Evolutionary conservation across 2,329 filamentous ascomycete species (phyloP).

Genomic region (Penicillium oxalicum): DNA sequence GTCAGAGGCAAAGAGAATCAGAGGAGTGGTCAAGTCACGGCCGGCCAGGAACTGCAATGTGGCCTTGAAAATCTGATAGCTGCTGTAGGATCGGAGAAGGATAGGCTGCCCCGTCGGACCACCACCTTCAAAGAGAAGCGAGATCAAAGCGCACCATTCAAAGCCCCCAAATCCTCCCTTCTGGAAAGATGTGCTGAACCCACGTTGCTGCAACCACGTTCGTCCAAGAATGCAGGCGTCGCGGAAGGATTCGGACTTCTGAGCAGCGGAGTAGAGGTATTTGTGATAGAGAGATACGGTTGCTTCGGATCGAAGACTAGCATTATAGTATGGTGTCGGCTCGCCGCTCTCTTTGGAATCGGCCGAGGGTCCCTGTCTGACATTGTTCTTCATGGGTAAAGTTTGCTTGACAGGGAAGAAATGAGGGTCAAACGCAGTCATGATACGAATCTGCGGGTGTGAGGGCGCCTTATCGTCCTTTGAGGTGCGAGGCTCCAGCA

Average conservation of each 20-base stretch:
- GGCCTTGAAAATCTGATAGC: conserved; percentile 92
- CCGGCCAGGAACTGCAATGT: conserved; percentile 78
- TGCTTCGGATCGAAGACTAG: conserved; percentile 71
- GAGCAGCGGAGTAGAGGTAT: conserved; percentile 63
- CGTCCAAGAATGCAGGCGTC: conserved; percentile 83
- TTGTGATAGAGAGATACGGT: conserved; percentile 70
- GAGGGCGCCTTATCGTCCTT: conserved; percentile 42
- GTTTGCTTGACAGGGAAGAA: conserved; percentile 69
- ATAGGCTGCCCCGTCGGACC: conserved; percentile 64
- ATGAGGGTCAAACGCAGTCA: conserved; percentile 64
- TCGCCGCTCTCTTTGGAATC: conserved; percentile 34
- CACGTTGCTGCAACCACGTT: conserved; percentile 83
- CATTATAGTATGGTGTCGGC: conserved; percentile 83
- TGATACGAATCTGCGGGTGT: conserved; percentile 59
- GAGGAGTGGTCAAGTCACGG: conserved; percentile 66
- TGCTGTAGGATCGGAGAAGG: conserved; percentile 74
- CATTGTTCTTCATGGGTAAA: conserved; percentile 61
- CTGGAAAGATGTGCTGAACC: conserved; percentile 63
- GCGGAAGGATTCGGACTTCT: conserved; percentile 64
- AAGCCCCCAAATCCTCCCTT: conserved; percentile 86
- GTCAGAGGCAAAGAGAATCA: conserved; percentile 38
- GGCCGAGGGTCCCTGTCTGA: conserved; percentile 52
- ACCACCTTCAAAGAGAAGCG: conserved; percentile 72
- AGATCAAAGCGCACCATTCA: conserved; percentile 78
- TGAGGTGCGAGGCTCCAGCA: conserved; percentile 35